phyloP scores from a whole-genome alignment of 1,284 basidiomycete species.

The Moesziomyces antarcticus region DNA sequence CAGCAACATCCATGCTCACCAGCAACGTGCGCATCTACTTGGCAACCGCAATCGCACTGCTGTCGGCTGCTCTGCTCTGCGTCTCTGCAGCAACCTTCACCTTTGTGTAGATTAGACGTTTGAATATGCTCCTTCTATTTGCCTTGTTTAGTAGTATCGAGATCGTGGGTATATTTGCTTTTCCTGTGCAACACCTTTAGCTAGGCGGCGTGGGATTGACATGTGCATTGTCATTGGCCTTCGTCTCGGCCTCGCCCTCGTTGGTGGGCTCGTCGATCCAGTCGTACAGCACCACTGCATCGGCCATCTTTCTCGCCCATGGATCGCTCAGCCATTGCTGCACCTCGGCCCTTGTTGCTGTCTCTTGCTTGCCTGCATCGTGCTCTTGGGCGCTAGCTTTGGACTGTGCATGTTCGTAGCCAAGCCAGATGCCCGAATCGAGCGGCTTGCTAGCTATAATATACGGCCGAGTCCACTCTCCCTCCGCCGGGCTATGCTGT shows the following conservation, averaged over 20 bases:
- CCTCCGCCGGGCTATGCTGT: not conserved
- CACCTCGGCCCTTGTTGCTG: not conserved
- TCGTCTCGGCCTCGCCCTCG: slow-evolving; percentile 3
- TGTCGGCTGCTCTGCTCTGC: not conserved
- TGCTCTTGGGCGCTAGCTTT: not conserved
- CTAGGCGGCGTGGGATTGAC: not conserved
- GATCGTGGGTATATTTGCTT: not conserved
- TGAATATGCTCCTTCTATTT: too few species aligned
- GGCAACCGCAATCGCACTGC: not conserved
- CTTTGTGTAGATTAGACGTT: too few species aligned
- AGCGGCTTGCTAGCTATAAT: slow-evolving; percentile 50
- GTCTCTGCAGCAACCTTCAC: slow-evolving; percentile 11
- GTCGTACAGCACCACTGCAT: slow-evolving; percentile 47
- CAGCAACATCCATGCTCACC: slow-evolving; percentile 2
- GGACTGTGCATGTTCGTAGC: slow-evolving; percentile 21
- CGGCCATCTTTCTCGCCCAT: slow-evolving; percentile 45
- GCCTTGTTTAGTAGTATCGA: not conserved
- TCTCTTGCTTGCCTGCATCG: too few species aligned
- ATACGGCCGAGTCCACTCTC: slow-evolving; percentile 15
- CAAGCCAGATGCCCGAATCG: slow-evolving; percentile 51
- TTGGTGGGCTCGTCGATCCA: slow-evolving; percentile 40
- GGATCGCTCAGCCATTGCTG: slow-evolving; percentile 28
- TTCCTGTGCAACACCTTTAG: too few species aligned
- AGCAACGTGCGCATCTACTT: not conserved
- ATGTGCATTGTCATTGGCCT: not conserved